Evolutionary conservation across 345 rosid species (phyloP), one percentile per base, ranked within the genome.

Genomic region (Arabidopsis suecica): DNA sequence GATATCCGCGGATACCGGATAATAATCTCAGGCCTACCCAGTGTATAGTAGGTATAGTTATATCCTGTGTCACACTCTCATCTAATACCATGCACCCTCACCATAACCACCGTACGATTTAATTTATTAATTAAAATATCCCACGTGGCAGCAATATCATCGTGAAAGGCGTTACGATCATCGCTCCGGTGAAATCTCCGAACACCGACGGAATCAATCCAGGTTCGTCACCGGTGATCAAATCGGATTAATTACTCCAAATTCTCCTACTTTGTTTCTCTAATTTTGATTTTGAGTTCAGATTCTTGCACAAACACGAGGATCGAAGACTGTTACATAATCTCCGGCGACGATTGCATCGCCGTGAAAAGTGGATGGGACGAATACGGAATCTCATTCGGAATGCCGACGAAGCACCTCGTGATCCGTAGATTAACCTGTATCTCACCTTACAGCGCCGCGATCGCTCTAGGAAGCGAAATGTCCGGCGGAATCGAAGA

Each of bases 131-230:
- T 18, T 40, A 40, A 45, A 25, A 2, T 1, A 67, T 55, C 67
- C 60, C 34, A 59, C 69, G 71, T 74, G 80, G 84, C 89, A 91
- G 96, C 56, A 81, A 86, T 56, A 86, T 91, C 68, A 60, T 90
- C 30, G 79, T 94, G 44, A 94, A 91, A 85, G 90, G 91, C 12
- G 80, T 89, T 5, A 91, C 97, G 16, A 94, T 91, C 75, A 81
- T 91, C 1, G 98, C 98, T 33, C 98, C 97, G 1, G 59, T 91
- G 37, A 86, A 76, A 38, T 94, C 97, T 55, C 97, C 98, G 0
- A 94, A 94, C 80, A 94, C 98, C 7, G 97, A 94, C 45, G 97
- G 97, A 3, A 91, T 94, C 80, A 88, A 91, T 66, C 98, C 97
- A 78, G 98, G 98, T 91, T 75, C 14, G 33, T 7, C 67, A 6